These are phyloP conservation scores for Tremellales sp. DNA, from an alignment of 1,284 basidiomycete species.

Conservation along the genomic window DNA sequence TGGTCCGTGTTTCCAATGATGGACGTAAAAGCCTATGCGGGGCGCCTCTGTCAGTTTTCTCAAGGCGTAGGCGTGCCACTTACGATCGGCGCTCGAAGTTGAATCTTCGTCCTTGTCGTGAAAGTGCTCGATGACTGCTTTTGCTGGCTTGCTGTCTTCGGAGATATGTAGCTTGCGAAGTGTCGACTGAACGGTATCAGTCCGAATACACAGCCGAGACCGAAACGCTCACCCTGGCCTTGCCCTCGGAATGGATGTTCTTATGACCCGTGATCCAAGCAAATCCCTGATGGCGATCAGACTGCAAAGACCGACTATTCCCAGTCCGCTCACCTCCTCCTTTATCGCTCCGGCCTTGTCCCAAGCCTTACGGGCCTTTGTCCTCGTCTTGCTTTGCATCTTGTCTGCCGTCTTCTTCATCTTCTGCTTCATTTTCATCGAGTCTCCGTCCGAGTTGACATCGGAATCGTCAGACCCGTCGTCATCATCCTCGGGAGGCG, in stretches of 20 bases:
- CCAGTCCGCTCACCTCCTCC: constrained; percentile 24
- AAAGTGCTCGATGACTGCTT: constrained; percentile 12
- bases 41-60: background rate
- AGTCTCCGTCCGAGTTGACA: background rate
- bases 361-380: constrained; percentile 11
- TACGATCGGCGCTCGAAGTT: constrained; percentile 19
- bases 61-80: constrained; percentile 2
- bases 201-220: background rate
- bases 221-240: constrained; percentile 22
- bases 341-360: constrained; percentile 18
- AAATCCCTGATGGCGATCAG: constrained; percentile 15
- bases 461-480: background rate
- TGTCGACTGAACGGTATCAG: constrained; percentile 6
- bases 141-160: constrained; percentile 12
- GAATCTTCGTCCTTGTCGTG: constrained; percentile 12
- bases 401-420: background rate
- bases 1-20: constrained; percentile 21
- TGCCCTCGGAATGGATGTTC: constrained; percentile 16
- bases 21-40: constrained; percentile 27
- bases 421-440: constrained; percentile 7
- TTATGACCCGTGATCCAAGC: constrained; percentile 24
- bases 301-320: background rate
- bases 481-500: constrained; percentile 23
- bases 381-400: constrained; percentile 4
- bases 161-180: constrained; percentile 24